phyloP scores from a whole-genome alignment of 768 basidiomycete species.

The Cystofilobasidium capitatum region DNA sequence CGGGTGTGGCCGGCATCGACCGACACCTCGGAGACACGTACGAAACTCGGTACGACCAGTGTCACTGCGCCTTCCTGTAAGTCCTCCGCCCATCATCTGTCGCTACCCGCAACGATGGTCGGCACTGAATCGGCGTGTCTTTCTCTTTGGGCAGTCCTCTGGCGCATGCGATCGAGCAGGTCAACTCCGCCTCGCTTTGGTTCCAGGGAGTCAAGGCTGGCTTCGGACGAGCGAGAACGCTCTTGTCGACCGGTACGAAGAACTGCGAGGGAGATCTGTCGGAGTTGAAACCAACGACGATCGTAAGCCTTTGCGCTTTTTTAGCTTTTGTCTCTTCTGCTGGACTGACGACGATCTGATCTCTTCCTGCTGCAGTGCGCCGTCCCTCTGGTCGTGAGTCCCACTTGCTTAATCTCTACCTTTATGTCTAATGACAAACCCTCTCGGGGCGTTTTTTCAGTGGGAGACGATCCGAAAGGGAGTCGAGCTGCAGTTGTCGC shows the following conservation, averaged over 20 bases:
- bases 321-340: too few species aligned
- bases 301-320: not conserved
- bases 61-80: constrained; percentile 29
- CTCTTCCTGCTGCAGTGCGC: constrained; percentile 1
- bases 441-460: not conserved
- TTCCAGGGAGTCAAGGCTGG: constrained; percentile 71
- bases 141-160: too few species aligned
- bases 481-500: constrained; percentile 68
- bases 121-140: too few species aligned
- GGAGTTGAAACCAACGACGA: constrained; percentile 54
- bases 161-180: constrained; percentile 81
- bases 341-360: too few species aligned
- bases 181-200: constrained; percentile 70
- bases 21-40: constrained; percentile 52
- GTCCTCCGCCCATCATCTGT: too few species aligned
- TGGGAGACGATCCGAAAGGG: constrained; percentile 98
- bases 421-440: too few species aligned
- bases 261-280: constrained; percentile 79
- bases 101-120: too few species aligned
- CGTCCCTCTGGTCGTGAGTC: constrained; percentile 24
- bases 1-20: constrained; percentile 63
- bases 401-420: too few species aligned
- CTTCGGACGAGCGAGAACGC: constrained; percentile 87
- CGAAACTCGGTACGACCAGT: constrained; percentile 42
- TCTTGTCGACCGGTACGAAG: constrained; percentile 85